Base-by-base conservation (phyloP, 2,329 filamentous ascomycete species). In the Pseudogymnoascus verrucosus region DNA sequence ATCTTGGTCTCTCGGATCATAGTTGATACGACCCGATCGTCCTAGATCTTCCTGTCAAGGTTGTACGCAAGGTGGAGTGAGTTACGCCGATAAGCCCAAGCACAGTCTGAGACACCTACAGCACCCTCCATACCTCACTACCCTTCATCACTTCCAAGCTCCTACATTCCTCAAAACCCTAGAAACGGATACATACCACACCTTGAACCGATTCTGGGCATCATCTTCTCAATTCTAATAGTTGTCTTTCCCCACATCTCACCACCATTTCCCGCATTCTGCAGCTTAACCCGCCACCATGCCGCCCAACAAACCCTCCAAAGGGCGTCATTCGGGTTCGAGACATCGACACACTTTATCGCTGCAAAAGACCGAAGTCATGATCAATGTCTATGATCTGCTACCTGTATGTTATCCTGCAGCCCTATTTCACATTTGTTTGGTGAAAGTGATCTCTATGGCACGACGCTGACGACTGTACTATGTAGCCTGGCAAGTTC, bases 361-460 rank as follows among this genome's bases (percentile, higher is more conserved):
- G 14, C 76, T 89, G 19, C 85, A 87, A 68, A 89, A 89, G 72
- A 91, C 87, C 1, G 87, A 91, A 73, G 82, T 93, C 66, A 77
- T 84, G 59, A 91, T 93, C 71, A 86, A 92, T 71, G 86, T 91
- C 70, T 93, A 93, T 71, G 89, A 92, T 74, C 79, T 92, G 6
- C 79, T 93, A 14, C 87, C 89, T 40, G 87, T 89, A 80, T 65
- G 75, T 70, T 42, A 16, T 54, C 8, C 26, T 16, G n/a, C 19
- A 21, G 31, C 44, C 36, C 8, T 62, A 14, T 5, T 28, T 44
- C 12, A 12, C 4, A 14, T 26, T 6, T n/a, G 12, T 26, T 6
- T n/a, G 36, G 39, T 11, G 14, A 11, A 54, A 11, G 8, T 11
- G 23, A 6, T 11, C 26, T 54, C 7, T 7, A 12, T 28, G 26